Evolutionary conservation across 768 basidiomycete genomes (phyloP), one percentile per base, ranked within the genome.

Genomic region (Naganishia vishniacii): DNA sequence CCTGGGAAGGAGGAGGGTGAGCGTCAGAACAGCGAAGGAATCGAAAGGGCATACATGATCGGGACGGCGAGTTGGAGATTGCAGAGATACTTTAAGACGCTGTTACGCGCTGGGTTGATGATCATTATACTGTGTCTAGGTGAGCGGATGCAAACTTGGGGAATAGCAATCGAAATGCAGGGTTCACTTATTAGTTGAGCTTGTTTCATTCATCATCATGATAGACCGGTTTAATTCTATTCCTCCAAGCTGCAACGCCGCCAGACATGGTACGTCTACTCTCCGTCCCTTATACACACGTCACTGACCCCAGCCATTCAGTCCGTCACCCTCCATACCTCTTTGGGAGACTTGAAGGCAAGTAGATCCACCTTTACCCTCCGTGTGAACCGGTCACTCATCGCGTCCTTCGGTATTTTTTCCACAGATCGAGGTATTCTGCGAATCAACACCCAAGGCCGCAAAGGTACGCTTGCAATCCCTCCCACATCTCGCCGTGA

Each of bases 321-420:
- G 93, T 94, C 94, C 62, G 92, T 95, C 42, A 97, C 93, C 7
- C 81, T 98, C 58, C 88, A 97, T 77, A 97, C 93, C 0, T 84
- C 87, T n/a, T 87, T 87, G 71, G 93, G 93, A 18, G 94, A 98
- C 66, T 81, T 98, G 78, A 98, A 97, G 84, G 91, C 89, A 71
- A 49, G 78, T 60, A 63, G n/a, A n/a, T n/a, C 47, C 25, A 41
- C 65, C 31, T 42, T 37, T n/a, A 9, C 6, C 11, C 44, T 46
- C 34, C 47, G 44, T 4, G 47, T 12, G 13, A 15, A 31, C 44
- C 28, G n/a, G 45, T 15, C 31, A n/a, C n/a, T 20, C 15, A 47
- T 5, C 31, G 42, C 61, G 47, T 40, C 49, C 59, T 18, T 47
- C 6, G 49, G n/a, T 61, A 51, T 31, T 9, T 31, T 49, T 28